A percentile compares a stretch with the other conserved stretches of the same genome.
Evolutionary conservation across 2,329 filamentous ascomycete species (phyloP).

Genomic region (Macroventuria anomochaeta): DNA sequence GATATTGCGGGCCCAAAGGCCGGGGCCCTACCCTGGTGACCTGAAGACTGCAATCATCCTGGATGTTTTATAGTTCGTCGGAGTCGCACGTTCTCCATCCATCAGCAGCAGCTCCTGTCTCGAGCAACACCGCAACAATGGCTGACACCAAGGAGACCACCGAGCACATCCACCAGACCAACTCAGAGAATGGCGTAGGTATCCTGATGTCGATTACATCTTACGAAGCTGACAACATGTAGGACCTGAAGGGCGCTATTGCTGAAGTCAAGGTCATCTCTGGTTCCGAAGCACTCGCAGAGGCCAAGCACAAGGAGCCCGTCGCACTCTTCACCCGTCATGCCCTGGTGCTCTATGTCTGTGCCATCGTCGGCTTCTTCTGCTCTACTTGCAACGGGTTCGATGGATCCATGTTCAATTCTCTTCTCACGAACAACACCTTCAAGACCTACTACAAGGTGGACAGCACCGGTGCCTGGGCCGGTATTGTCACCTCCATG

Average conservation of each 20-base stretch:
- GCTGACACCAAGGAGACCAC: constrained; percentile 23
- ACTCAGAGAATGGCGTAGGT: constrained; percentile 26
- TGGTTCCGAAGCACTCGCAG: constrained; percentile 62
- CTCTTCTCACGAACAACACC: constrained; percentile 54
- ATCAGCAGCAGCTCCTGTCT: constrained; percentile 20
- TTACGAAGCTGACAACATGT: background rate
- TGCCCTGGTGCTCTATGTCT: constrained; percentile 33
- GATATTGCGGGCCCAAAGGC: constrained; percentile 20
- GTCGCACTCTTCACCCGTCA: constrained; percentile 34
- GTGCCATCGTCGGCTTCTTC: constrained; percentile 47
- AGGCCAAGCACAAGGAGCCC: constrained; percentile 63
- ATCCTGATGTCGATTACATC: background rate
- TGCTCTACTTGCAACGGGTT: constrained; percentile 64
- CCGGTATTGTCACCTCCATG: constrained; percentile 55
- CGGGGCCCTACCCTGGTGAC: constrained; percentile 16
- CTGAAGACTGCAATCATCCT: constrained; percentile 7
- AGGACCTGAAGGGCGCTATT: constrained; percentile 24
- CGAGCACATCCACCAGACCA: constrained; percentile 16
- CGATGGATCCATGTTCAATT: constrained; percentile 64
- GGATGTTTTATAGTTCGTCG: constrained; percentile 22
- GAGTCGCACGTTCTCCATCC: constrained; percentile 8
- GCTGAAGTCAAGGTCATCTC: constrained; percentile 55
- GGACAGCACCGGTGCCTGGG: constrained; percentile 52
- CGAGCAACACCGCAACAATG: constrained; percentile 20
- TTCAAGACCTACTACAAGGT: constrained; percentile 55